phyloP scores from a whole-genome alignment of 805 yeast species.

The Suhomyces tanzawaensis region DNA sequence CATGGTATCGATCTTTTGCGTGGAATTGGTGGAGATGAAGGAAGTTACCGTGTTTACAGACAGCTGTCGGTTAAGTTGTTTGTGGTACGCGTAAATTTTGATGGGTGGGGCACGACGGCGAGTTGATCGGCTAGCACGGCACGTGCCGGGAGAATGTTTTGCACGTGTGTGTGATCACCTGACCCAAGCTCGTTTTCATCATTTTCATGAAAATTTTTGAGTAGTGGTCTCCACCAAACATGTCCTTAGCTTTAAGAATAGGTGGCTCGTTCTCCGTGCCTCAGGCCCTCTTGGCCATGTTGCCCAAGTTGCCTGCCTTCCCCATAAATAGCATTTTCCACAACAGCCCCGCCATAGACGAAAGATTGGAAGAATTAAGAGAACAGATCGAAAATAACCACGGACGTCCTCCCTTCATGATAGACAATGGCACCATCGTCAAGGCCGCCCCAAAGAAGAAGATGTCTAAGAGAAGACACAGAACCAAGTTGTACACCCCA shows the following conservation, averaged over 20 bases:
- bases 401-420: constrained; percentile 40
- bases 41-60: constrained; percentile 6
- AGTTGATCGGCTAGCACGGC: neutral
- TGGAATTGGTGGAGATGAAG: neutral
- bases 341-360: constrained; percentile 13
- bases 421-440: constrained; percentile 65
- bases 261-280: constrained; percentile 9
- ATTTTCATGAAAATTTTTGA: neutral
- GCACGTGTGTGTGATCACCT: neutral
- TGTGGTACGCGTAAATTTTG: constrained; percentile 4
- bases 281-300: constrained; percentile 6
- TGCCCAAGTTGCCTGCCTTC: constrained; percentile 12
- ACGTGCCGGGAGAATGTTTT: neutral
- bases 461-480: constrained; percentile 79
- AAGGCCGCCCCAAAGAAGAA: constrained; percentile 94
- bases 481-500: constrained; percentile 79
- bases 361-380: constrained; percentile 35
- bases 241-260: constrained; percentile 26
- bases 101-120: neutral
- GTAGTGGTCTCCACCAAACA: constrained; percentile 4
- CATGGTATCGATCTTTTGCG: no score
- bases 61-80: constrained; percentile 5
- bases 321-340: constrained; percentile 3
- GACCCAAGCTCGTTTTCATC: neutral
- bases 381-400: constrained; percentile 37